Evolutionary conservation across 2,329 filamentous ascomycete species (phyloP), one percentile per base, ranked within the genome.

Genomic region (Xylaria sp.): DNA sequence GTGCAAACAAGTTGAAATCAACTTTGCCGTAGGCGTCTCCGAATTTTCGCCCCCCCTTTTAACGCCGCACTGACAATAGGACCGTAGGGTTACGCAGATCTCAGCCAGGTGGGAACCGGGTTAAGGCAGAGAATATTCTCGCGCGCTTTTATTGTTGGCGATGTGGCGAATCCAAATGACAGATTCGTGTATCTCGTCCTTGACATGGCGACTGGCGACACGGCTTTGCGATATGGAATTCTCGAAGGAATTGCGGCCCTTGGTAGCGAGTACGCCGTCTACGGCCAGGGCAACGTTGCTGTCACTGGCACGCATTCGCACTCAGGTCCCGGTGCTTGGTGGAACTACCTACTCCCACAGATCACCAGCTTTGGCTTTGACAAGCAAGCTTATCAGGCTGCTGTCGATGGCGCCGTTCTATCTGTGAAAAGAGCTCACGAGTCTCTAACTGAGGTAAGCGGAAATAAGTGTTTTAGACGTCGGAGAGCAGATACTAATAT

Each of bases 271-370:
- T 97, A 94, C 77, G 83, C 89, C 17, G 82, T 92, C 63, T 97
- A 97, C 79, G 88, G 87, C 55, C 88, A 92, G 75, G 86, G 91
- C 72, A 97, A 97, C 73, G 82, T 97, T 19, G 94, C 94, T n/a
- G 86, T 98, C 19, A 96, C 92, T 1, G 94, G 93, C 39, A 97
- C 94, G 0, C 94, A 98, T 78, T 95, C 92, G 1, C 94, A 98
- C 81, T 91, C 93, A 19, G 94, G 93, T 0, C 94, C 94, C 0
- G 94, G 93, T 3, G 94, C 92, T 17, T 98, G 93, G 93, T 85
- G 96, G 77, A 97, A 97, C 79, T 97, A 97, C 76, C 85, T 97
- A 9, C 84, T 98, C 14, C 94, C 94, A 9, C 94, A 97, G 76
- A 91, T 97, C 73, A 95, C 94, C 0, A 95, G 91, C 77, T 86